Percentiles rank a stretch among this genome's conserved stretches.
Conservation (phyloP, 1,284 basidiomycete genomes). For the Austroboletus rostrupii region DNA sequence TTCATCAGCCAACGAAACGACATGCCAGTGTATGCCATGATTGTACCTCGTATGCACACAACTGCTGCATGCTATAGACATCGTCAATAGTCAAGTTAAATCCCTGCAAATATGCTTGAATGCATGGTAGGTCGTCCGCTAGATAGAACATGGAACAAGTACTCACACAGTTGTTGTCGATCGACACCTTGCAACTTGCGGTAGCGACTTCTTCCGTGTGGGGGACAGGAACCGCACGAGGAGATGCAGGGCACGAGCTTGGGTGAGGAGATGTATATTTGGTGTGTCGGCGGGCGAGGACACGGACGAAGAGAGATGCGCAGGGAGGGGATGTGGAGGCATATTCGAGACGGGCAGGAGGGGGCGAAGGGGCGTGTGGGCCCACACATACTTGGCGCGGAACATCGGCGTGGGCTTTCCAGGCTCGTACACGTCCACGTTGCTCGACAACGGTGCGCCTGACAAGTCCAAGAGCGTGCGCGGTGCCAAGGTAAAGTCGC, state of each 20-base stretch:
- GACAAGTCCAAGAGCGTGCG: constrained; percentile 22
- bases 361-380: constrained; percentile 59
- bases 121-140: too few species aligned
- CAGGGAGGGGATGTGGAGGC: constrained; percentile 55
- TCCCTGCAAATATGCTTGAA: constrained; percentile 44
- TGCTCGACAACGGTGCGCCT: constrained; percentile 10
- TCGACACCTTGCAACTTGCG: constrained; percentile 81
- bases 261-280: constrained; percentile 40
- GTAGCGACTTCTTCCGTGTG: constrained; percentile 76
- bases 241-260: constrained; percentile 64
- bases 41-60: constrained; percentile 81
- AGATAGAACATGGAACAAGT: too few species aligned
- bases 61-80: constrained; percentile 68
- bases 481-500: constrained; percentile 67
- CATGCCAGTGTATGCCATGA: background rate
- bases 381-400: constrained; percentile 58
- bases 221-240: constrained; percentile 73
- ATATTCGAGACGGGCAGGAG: constrained; percentile 52
- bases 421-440: constrained; percentile 14
- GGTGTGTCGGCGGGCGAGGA: constrained; percentile 28
- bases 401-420: constrained; percentile 33
- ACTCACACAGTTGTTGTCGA: too few species aligned
- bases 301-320: constrained; percentile 42
- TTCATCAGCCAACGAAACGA: background rate
- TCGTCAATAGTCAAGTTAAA: constrained; percentile 70